Evolutionary conservation across 23 red algal genomes (phyloP).

Genomic region (Gracilaria gracilis): DNA sequence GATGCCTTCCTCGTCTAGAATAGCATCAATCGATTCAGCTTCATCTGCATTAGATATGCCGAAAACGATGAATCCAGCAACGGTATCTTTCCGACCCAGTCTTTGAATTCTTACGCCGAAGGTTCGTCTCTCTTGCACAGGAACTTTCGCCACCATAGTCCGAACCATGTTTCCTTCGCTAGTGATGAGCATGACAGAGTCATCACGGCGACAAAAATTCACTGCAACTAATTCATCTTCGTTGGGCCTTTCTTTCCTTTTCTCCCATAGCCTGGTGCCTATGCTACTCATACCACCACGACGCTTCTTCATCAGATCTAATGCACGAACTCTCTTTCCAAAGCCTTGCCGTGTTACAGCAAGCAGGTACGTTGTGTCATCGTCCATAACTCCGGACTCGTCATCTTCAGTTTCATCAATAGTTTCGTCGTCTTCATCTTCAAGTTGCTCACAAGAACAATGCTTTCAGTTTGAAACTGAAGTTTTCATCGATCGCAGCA

Average conservation of each 20-base stretch:
- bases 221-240: slow-evolving; percentile 61
- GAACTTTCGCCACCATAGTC: slow-evolving; percentile 57
- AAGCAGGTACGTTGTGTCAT: slow-evolving; percentile 18
- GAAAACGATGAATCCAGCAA: slow-evolving; percentile 74
- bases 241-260: slow-evolving; percentile 8
- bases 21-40: slow-evolving; percentile 27
- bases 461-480: slow-evolving; percentile 4
- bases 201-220: slow-evolving; percentile 42
- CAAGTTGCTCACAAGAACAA: not conserved
- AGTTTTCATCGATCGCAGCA: not conserved
- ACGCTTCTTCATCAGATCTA: not conserved
- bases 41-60: slow-evolving; percentile 8
- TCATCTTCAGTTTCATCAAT: not conserved
- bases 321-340: slow-evolving; percentile 49
- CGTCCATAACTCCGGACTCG: not conserved
- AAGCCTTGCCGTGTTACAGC: slow-evolving; percentile 47
- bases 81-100: slow-evolving; percentile 57
- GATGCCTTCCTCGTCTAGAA: slow-evolving; percentile 32
- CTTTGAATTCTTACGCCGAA: slow-evolving; percentile 66
- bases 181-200: slow-evolving; percentile 80
- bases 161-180: slow-evolving; percentile 78
- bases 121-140: slow-evolving; percentile 59
- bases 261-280: slow-evolving; percentile 28
- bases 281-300: slow-evolving; percentile 37
- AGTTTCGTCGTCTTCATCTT: slow-evolving; percentile 10